These are phyloP conservation scores for Rubia peregrina DNA, from an alignment of 305 asterid species.

Conservation along the genomic window DNA sequence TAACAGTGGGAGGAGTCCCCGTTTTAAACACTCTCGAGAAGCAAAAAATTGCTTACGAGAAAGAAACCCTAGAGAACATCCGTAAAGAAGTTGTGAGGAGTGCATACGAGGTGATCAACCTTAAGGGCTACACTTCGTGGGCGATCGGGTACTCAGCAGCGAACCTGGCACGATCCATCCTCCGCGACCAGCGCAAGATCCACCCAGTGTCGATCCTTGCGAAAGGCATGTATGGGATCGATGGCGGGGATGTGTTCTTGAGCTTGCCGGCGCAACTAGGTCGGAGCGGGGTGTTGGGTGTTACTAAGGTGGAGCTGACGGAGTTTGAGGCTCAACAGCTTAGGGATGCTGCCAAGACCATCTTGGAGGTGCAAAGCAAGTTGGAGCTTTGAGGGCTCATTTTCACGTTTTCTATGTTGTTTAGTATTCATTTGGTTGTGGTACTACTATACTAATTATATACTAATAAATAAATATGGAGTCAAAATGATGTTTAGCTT, in stretches of 20 bases:
- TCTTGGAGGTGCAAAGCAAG: constrained; percentile 62
- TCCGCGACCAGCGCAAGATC: constrained; percentile 67
- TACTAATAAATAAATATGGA: too few relatives aligned
- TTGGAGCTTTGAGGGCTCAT: constrained; percentile 32
- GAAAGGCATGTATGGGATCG: constrained; percentile 55
- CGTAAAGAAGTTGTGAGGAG: constrained; percentile 65
- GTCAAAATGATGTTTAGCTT: too few relatives aligned
- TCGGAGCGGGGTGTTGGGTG: constrained; percentile 60
- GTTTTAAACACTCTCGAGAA: constrained; percentile 53
- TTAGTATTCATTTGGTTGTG: background rate
- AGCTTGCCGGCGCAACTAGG: constrained; percentile 88
- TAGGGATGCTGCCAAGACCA: constrained; percentile 55
- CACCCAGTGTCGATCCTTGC: constrained; percentile 88
- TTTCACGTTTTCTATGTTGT: background rate
- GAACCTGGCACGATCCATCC: constrained; percentile 55
- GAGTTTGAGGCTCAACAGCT: constrained; percentile 60
- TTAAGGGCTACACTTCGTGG: constrained; percentile 95
- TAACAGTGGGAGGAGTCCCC: constrained; percentile 84
- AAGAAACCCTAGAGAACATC: constrained; percentile 55
- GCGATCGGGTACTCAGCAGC: constrained; percentile 90
- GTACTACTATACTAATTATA: background rate
- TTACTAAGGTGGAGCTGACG: constrained; percentile 67
- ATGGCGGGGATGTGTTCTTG: constrained; percentile 58
- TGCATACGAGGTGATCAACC: constrained; percentile 68
- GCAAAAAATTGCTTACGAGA: constrained; percentile 65